phyloP scores from a whole-genome alignment of 208 protist species.

The Wallacemonas sp. region DNA sequence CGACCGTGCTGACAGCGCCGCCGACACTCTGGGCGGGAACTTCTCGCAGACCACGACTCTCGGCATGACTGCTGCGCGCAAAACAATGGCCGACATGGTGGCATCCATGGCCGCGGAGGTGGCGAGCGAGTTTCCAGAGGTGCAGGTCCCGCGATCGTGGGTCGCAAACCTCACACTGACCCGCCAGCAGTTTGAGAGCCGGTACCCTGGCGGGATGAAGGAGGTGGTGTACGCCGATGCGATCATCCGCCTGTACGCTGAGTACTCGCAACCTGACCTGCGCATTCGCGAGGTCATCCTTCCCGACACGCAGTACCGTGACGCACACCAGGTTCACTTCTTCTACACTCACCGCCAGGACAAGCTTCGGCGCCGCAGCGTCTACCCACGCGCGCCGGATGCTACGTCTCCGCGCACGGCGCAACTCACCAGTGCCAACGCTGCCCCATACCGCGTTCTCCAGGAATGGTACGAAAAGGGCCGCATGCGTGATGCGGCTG shows the following conservation, averaged over 20 bases:
- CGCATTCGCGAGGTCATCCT: conserved; percentile 67
- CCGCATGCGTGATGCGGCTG: conserved; percentile 53
- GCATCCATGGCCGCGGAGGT: conserved; percentile 11
- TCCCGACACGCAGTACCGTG: conserved; percentile 39
- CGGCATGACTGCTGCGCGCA: conserved; percentile 7
- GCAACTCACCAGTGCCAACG: conserved; percentile 5
- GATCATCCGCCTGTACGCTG: conserved; percentile 63
- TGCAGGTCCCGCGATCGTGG: conserved; percentile 68
- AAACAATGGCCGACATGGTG: conserved; percentile 19
- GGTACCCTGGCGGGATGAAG: conserved; percentile 79
- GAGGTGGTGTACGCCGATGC: conserved; percentile 76
- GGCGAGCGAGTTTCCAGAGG: conserved; percentile 19
- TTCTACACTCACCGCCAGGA: conserved; percentile 84
- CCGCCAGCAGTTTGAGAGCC: conserved; percentile 74
- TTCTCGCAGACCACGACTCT: conserved; percentile 2
- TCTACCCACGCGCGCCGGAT: conserved; percentile 31
- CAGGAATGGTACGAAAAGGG: conserved; percentile 84
- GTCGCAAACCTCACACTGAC: conserved; percentile 65
- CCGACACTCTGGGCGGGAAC: conserved; percentile 14
- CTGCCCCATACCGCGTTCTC: conserved; percentile 32
- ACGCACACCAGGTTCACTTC: conserved; percentile 61
- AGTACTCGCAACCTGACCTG: conserved; percentile 78
- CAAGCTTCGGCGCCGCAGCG: conserved; percentile 63
- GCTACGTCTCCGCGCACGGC: not conserved
- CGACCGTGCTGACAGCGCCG: conserved; percentile 32